Conservation (phyloP, 2,329 filamentous ascomycete species). For the Pseudocercospora fuligena region DNA sequence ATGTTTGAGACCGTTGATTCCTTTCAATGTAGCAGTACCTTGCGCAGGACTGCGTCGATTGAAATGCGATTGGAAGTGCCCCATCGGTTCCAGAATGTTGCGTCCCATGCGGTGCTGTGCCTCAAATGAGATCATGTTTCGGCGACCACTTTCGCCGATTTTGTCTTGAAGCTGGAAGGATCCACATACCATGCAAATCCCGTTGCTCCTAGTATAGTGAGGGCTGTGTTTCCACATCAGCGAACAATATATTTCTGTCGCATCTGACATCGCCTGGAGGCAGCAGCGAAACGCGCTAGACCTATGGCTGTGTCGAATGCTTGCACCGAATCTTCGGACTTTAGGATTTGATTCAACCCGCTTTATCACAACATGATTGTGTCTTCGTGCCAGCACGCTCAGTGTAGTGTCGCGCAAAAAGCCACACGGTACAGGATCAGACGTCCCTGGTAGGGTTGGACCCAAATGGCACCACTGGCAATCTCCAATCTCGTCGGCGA, state of each 20-base stretch:
- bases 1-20: neutral
- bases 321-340: neutral
- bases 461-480: no score
- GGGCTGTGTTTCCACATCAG: neutral
- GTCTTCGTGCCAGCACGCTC: neutral
- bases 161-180: neutral
- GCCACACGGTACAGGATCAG: neutral
- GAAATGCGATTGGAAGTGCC: no score
- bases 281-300: neutral
- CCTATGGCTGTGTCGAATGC: neutral
- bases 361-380: neutral
- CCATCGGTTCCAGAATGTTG: neutral
- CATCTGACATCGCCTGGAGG: neutral
- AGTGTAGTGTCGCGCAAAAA: neutral
- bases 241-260: neutral
- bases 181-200: neutral
- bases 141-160: neutral
- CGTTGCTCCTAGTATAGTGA: neutral
- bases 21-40: neutral
- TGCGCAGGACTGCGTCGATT: neutral
- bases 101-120: neutral
- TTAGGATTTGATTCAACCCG: neutral
- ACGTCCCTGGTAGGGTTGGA: no score
- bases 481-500: no score
- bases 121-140: conserved; percentile 1